Conservation (phyloP, 1,284 basidiomycete species). For the Singerocomus rubriflavus region DNA sequence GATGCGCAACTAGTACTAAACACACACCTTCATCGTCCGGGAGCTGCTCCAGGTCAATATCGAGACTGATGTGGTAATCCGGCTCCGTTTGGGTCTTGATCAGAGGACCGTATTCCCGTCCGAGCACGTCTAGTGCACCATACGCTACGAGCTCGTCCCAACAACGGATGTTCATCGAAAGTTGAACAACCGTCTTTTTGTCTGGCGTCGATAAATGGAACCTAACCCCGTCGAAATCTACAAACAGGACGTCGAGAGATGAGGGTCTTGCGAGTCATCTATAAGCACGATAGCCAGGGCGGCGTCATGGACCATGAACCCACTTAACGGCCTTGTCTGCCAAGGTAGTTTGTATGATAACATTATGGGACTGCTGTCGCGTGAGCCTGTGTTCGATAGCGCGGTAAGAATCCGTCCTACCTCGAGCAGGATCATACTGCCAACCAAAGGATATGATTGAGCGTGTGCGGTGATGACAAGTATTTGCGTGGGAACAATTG, state of each 20-base stretch:
- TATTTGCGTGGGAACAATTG: conserved; percentile 31
- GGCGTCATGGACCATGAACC: conserved; percentile 3
- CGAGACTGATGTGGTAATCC: conserved; percentile 88
- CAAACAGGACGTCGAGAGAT: conserved; percentile 91
- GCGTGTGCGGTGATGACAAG: conserved; percentile 10
- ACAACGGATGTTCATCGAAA: conserved; percentile 97
- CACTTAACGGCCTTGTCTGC: conserved; percentile 89
- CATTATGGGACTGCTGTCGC: conserved; percentile 71
- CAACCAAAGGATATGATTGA: background rate
- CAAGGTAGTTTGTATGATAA: conserved; percentile 90
- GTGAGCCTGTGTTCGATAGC: conserved; percentile 11
- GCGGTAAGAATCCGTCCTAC: conserved; percentile 36
- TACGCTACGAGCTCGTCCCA: conserved; percentile 92
- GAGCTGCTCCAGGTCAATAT: conserved; percentile 84
- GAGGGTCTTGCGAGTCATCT: conserved; percentile 60
- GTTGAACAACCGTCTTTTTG: conserved; percentile 74
- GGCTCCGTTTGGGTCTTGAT: conserved; percentile 65
- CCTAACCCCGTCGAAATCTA: conserved; percentile 96
- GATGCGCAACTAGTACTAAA: background rate
- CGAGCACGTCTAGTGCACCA: conserved; percentile 81
- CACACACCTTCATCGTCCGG: conserved; percentile 77
- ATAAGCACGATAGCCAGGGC: conserved; percentile 8
- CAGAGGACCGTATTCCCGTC: conserved; percentile 81
- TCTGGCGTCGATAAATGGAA: conserved; percentile 91
- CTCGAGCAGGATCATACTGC: conserved; percentile 69